Evolutionary conservation across 106 monocot species (phyloP).

Genomic region (Acorus gramineus): DNA sequence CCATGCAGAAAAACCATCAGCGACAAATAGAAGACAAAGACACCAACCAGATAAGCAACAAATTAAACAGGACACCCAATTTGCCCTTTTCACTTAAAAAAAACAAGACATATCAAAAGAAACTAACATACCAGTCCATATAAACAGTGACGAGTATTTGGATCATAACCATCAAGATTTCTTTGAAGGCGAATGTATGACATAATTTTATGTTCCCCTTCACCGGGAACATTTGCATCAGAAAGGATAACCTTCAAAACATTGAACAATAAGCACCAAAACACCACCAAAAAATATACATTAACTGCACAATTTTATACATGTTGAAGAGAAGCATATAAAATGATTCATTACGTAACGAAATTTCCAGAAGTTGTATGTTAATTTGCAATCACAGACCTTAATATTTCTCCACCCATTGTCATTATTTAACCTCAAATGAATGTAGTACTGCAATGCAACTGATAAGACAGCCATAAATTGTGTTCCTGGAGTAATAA

Average conservation of each 20-base stretch:
- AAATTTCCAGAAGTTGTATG: background rate
- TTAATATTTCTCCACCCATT: constrained; percentile 90
- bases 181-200: constrained; percentile 90
- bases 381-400: constrained; percentile 21
- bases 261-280: constrained; percentile 13
- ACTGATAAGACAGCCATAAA: constrained; percentile 86
- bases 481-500: constrained; percentile 97
- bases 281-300: no score
- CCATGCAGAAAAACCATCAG: background rate
- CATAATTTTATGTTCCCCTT: constrained; percentile 99
- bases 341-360: background rate
- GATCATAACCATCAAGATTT: constrained; percentile 79
- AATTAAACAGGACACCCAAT: no score
- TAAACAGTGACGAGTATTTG: constrained; percentile 88
- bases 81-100: background rate
- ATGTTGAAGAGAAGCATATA: background rate
- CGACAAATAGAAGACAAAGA: background rate
- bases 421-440: constrained; percentile 78
- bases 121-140: constrained; percentile 77
- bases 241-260: constrained; percentile 92
- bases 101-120: no score
- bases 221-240: constrained; percentile 99
- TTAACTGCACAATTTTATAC: no score
- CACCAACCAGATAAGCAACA: no score
- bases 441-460: constrained; percentile 87